These are phyloP conservation scores for Scutellaria baicalensis DNA, from an alignment of 257 asterid genomes.

Conservation along the genomic window DNA sequence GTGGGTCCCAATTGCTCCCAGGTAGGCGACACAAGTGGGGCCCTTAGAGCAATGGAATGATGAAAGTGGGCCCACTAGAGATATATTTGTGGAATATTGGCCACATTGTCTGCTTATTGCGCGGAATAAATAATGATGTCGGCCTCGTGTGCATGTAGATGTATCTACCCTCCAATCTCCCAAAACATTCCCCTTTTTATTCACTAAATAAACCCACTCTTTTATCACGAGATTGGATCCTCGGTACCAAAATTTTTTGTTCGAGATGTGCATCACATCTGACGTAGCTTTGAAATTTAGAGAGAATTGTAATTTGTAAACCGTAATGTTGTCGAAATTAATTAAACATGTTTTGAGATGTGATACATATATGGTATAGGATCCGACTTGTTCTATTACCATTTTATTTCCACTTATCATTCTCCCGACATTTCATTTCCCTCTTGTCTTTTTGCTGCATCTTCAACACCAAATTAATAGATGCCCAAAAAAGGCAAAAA, in stretches of 20 bases:
- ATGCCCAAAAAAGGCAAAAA: too few relatives aligned
- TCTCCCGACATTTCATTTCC: not conserved
- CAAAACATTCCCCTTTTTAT: not conserved
- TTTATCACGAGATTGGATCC: too few relatives aligned
- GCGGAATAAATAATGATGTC: constrained; percentile 6
- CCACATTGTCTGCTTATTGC: constrained; percentile 9
- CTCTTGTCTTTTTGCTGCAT: not conserved
- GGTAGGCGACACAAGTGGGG: not conserved
- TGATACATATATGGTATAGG: too few relatives aligned
- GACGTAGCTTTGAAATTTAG: too few relatives aligned
- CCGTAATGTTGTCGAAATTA: too few relatives aligned
- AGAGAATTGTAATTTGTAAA: too few relatives aligned
- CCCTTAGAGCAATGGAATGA: not conserved
- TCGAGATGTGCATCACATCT: too few relatives aligned
- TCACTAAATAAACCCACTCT: not conserved
- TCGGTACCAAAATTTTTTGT: too few relatives aligned
- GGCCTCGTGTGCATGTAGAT: constrained; percentile 14
- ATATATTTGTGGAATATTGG: not conserved
- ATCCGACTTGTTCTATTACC: too few relatives aligned
- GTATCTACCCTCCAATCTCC: not conserved
- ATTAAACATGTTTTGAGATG: too few relatives aligned
- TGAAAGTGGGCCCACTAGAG: constrained; percentile 4
- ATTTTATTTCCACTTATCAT: not conserved
- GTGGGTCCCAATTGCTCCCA: constrained; percentile 9
- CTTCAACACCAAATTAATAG: not conserved